Conservation (phyloP, 1,139 yeast species). For the Groenewaldozyma sp. region DNA sequence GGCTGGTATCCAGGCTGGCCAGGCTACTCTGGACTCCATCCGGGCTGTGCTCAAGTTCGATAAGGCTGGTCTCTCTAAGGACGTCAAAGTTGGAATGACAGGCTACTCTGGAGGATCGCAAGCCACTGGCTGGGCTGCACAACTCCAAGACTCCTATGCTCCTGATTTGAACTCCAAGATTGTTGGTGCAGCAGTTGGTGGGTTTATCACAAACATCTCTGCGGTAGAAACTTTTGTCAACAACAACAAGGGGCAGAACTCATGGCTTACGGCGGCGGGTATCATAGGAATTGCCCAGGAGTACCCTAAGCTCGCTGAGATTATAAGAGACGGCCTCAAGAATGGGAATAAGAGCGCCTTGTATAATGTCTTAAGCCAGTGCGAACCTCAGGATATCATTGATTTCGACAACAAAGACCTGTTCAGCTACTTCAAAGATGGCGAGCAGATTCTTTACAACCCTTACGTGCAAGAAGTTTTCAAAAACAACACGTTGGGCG, state of each 20-base stretch:
- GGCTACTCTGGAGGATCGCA: constrained; percentile 27
- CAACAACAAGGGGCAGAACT: constrained; percentile 10
- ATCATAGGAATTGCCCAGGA: constrained; percentile 23
- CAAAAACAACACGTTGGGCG: constrained; percentile 14
- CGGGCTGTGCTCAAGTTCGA: constrained; percentile 17
- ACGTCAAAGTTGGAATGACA: constrained; percentile 14
- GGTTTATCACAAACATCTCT: constrained; percentile 16
- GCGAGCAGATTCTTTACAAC: constrained; percentile 11
- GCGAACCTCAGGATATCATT: constrained; percentile 14
- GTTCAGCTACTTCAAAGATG: constrained; percentile 17
- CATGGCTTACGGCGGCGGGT: constrained; percentile 23
- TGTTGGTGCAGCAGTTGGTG: constrained; percentile 24
- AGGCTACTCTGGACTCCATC: constrained; percentile 21
- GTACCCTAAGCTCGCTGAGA: constrained; percentile 19
- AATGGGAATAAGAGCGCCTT: neutral
- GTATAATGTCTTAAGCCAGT: constrained; percentile 6
- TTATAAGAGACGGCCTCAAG: neutral
- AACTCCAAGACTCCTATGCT: constrained; percentile 20
- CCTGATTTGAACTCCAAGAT: constrained; percentile 18
- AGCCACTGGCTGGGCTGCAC: constrained; percentile 25
- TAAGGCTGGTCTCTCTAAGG: constrained; percentile 10
- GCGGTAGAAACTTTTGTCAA: constrained; percentile 8
- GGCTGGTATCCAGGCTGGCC: constrained; percentile 20
- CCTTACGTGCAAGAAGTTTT: constrained; percentile 11
- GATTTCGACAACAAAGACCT: constrained; percentile 15